Evolutionary conservation across 176 grass and related monocot genomes (phyloP).

Genomic region (bread wheat (Triticum aestivum)): IWGSC_CS_RefSeq_v2.1 NC_057803.1:631642794-631643293

Average conservation of each 20-base stretch:
- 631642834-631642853: background rate
- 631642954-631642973: background rate
- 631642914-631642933: background rate
- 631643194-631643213: too few relatives aligned
- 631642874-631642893: background rate
- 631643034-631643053: background rate
- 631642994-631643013: background rate
- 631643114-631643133: too few relatives aligned
- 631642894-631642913: background rate
- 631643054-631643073: background rate
- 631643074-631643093: too few relatives aligned
- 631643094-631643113: too few relatives aligned
- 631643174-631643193: too few relatives aligned
- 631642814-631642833: background rate
- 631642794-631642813: background rate
- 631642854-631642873: background rate
- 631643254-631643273: too few relatives aligned
- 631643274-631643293: too few relatives aligned
- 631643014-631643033: background rate
- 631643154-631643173: too few relatives aligned
- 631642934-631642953: background rate
- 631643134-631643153: too few relatives aligned
- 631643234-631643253: too few relatives aligned
- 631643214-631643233: too few relatives aligned
- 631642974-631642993: background rate